Percentiles rank a stretch among this genome's conserved stretches.
Evolutionary conservation across 2,329 filamentous ascomycete species (phyloP).

Genomic region (Gnomoniopsis sp.): DNA sequence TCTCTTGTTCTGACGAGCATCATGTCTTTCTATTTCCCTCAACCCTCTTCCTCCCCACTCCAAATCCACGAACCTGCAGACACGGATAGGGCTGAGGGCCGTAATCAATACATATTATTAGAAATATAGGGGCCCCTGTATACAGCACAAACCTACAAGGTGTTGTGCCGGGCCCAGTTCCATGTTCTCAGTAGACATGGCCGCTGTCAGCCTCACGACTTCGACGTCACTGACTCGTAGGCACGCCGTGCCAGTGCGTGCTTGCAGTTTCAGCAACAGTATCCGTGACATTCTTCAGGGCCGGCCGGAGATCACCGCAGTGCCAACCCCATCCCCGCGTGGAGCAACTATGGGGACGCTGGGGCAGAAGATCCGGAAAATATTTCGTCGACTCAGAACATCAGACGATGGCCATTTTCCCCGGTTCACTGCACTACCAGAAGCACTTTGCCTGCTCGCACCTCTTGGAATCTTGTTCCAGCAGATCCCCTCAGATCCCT

Average conservation of each 20-base stretch:
- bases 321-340: slow-evolving; percentile 7
- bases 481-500: slow-evolving; percentile 1
- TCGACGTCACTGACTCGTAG: background rate
- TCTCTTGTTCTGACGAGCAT: no score
- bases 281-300: background rate
- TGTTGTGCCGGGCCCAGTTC: no score
- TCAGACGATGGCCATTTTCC: slow-evolving; percentile 14
- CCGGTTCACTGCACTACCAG: slow-evolving; percentile 6
- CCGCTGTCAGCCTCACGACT: background rate
- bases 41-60: no score
- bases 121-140: no score
- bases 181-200: no score
- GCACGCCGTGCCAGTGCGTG: no score
- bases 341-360: slow-evolving; percentile 3
- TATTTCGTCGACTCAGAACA: slow-evolving; percentile 17
- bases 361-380: slow-evolving; percentile 14
- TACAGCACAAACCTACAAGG: no score
- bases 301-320: slow-evolving; percentile 5
- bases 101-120: no score
- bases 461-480: slow-evolving; percentile 1
- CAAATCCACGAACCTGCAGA: no score
- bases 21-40: no score
- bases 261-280: slow-evolving; percentile 3
- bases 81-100: no score
- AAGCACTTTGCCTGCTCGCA: background rate